These are phyloP conservation scores for Moesziomyces parantarcticus DNA, from an alignment of 1,284 basidiomycete genomes.

Conservation along the genomic window DNA sequence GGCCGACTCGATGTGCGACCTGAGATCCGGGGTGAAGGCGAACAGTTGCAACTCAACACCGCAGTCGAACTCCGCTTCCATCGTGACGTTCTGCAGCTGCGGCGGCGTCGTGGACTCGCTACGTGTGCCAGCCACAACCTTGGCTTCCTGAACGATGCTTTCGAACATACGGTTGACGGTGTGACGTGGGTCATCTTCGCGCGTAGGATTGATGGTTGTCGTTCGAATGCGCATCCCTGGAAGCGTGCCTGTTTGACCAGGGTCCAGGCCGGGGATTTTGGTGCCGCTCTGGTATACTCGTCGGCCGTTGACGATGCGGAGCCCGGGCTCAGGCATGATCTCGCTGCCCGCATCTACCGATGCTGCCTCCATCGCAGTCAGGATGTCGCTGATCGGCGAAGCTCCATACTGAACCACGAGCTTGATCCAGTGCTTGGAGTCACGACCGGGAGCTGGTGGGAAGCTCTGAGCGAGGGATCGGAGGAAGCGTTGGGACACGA, in stretches of 20 bases:
- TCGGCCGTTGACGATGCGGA: conserved; percentile 41
- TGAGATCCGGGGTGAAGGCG: conserved; percentile 44
- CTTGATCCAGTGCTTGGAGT: not conserved
- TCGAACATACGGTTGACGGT: conserved; percentile 24
- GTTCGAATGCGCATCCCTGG: conserved; percentile 23
- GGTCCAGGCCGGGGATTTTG: conserved; percentile 33
- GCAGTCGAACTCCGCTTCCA: conserved; percentile 24
- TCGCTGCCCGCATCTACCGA: conserved; percentile 39
- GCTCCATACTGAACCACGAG: conserved; percentile 41
- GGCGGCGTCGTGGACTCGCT: too few species aligned
- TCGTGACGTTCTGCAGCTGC: conserved; percentile 12
- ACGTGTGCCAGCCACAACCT: conserved; percentile 18
- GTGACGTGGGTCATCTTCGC: conserved; percentile 1
- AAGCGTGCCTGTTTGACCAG: conserved; percentile 41
- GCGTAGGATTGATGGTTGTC: too few species aligned
- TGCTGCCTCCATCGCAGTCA: conserved; percentile 24
- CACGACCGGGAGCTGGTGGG: not conserved
- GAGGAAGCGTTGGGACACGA: conserved; percentile 37
- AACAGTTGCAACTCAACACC: conserved; percentile 46
- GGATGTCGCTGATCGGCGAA: conserved; percentile 38
- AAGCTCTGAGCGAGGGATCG: conserved; percentile 21
- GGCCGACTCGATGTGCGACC: conserved; percentile 72
- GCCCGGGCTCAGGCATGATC: conserved; percentile 39
- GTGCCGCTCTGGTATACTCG: conserved; percentile 36
- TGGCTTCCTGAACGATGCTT: conserved; percentile 26